Evolutionary conservation across 768 basidiomycete genomes (phyloP), one percentile per base, ranked within the genome.

Genomic region (Lactarius sanguifluus): DNA sequence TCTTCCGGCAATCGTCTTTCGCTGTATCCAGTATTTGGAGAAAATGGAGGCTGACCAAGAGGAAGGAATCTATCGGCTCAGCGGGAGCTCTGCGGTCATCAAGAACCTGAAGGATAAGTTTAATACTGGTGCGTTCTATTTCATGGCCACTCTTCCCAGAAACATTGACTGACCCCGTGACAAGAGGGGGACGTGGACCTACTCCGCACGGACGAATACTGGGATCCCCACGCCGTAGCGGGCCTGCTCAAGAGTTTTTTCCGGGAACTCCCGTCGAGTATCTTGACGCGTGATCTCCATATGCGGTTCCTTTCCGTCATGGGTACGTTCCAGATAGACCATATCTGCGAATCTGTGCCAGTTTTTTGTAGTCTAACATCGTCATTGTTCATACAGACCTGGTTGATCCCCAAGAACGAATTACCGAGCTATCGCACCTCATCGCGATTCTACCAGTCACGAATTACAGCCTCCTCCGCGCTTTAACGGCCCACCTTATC

Each of bases 181-280:
- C 56, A 72, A 95, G 97, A 99, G 81, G 96, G 96, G n/a, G 97
- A 99, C 76, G 83, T 98, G 64, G 90, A 98, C 75, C 83, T 99
- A 13, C 80, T 96, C 43, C 86, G 84, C 43, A 86, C 89, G 10
- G 92, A 94, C 75, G 96, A 97, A 73, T 92, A 90, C 72, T 97
- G 93, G 91, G 97, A 99, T 79, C 94, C 94, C 54, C 96, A 99
- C 76, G 97, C 97, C 43, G 92, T 99, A 67, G 91, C 97, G 58
- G 97, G 96, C 4, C 81, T 99, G 68, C 81, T 99, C 66, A 99
- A 99, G 80, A 85, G 86, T 61, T 99, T 90, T 79, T 79, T 99
- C 72, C 89, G 97, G 65, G 97, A 99, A 72, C 78, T 99, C 38
- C 96, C 97, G 54, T 87, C 89, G 28, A 96, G 94, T 72, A 89